A percentile compares a stretch with the other conserved stretches of the same genome.
Evolutionary conservation across 1,284 basidiomycete species (phyloP).

Genomic region (Malassezia caprae): DNA sequence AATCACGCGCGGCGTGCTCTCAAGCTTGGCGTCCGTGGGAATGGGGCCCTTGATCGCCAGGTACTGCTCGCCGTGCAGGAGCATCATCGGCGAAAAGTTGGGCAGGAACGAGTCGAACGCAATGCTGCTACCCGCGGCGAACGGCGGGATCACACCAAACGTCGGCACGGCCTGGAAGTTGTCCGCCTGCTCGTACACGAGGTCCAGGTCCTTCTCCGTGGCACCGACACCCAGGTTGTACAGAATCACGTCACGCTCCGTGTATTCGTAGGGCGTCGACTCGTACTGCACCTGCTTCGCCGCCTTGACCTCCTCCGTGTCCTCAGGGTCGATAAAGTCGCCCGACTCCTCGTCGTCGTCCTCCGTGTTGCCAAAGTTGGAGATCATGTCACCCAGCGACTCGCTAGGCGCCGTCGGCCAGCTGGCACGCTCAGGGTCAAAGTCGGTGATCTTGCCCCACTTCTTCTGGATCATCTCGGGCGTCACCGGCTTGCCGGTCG

Average conservation of each 20-base stretch:
- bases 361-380: constrained; percentile 35
- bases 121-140: constrained; percentile 49
- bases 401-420: constrained; percentile 39
- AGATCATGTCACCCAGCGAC: constrained; percentile 41
- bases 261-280: constrained; percentile 54
- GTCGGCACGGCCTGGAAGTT: constrained; percentile 79
- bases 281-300: constrained; percentile 60
- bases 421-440: constrained; percentile 39
- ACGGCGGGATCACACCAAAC: constrained; percentile 93
- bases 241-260: constrained; percentile 81
- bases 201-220: constrained; percentile 78
- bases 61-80: constrained; percentile 97
- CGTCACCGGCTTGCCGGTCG: constrained; percentile 32
- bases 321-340: constrained; percentile 66
- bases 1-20: constrained; percentile 59
- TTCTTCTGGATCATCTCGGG: constrained; percentile 41
- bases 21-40: constrained; percentile 72
- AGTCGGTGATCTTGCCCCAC: constrained; percentile 42
- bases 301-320: constrained; percentile 68
- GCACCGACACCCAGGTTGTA: constrained; percentile 97
- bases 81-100: constrained; percentile 84
- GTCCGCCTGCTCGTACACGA: constrained; percentile 81
- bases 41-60: constrained; percentile 76
- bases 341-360: constrained; percentile 27
- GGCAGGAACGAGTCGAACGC: constrained; percentile 71